Conservation (phyloP, 2,329 filamentous ascomycete genomes). For the Fusarium avenaceum region DNA sequence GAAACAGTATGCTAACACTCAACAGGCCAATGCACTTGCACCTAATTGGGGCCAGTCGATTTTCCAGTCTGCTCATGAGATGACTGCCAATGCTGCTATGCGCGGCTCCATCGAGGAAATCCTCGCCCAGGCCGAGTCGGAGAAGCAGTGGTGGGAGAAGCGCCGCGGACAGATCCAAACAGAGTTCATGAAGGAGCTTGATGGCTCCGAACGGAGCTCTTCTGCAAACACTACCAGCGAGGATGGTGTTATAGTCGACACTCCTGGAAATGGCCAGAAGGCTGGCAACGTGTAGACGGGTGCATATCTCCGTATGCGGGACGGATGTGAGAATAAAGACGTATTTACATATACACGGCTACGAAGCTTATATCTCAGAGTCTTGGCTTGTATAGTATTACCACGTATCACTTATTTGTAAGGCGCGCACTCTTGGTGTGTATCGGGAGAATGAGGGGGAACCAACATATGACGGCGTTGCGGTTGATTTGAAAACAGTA, state of each 20-base stretch:
- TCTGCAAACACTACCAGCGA: slow-evolving; percentile 56
- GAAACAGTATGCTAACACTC: slow-evolving; percentile 14
- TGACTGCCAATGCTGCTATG: slow-evolving; percentile 84
- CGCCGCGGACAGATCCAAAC: slow-evolving; percentile 79
- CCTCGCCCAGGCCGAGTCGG: slow-evolving; percentile 75
- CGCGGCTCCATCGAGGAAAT: slow-evolving; percentile 82
- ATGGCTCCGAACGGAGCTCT: slow-evolving; percentile 68
- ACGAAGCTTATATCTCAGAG: slow-evolving; percentile 4
- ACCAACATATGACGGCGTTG: slow-evolving; percentile 35
- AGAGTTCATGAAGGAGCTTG: slow-evolving; percentile 88
- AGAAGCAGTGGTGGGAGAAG: slow-evolving; percentile 95
- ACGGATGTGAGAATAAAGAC: background rate
- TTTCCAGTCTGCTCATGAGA: slow-evolving; percentile 98
- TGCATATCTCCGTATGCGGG: background rate
- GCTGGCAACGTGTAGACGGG: slow-evolving; percentile 59
- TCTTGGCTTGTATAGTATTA: slow-evolving; percentile 28
- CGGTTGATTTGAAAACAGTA: slow-evolving; percentile 36
- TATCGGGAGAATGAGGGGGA: slow-evolving; percentile 7
- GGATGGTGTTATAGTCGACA: slow-evolving; percentile 79
- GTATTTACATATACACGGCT: slow-evolving; percentile 7
- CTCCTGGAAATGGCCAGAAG: slow-evolving; percentile 69
- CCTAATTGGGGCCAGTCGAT: slow-evolving; percentile 94
- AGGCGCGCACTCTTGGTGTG: slow-evolving; percentile 10
- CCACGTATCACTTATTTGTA: slow-evolving; percentile 12
- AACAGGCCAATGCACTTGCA: slow-evolving; percentile 87